Conservation (phyloP, 108 stramenopile genomes). For the Hondaea fermentalgiana region DNA sequence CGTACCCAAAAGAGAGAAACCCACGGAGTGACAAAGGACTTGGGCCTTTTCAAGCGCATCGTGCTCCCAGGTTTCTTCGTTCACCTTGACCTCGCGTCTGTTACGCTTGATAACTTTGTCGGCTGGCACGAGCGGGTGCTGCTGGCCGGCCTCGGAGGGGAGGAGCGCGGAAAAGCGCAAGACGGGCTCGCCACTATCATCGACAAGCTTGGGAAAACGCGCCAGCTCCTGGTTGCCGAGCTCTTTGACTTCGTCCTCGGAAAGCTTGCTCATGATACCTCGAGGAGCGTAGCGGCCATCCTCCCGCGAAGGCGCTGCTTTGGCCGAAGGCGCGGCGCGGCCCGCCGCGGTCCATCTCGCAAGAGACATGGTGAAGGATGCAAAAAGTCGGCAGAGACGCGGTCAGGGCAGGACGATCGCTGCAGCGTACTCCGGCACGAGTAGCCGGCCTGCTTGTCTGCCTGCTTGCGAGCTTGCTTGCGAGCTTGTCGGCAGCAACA, state of each 20-base stretch:
- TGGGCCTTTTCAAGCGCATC: not conserved
- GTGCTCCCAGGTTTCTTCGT: not conserved
- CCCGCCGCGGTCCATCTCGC: not conserved
- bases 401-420: too few relatives aligned
- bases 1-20: not conserved
- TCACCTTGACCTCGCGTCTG: not conserved
- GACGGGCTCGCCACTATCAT: not conserved
- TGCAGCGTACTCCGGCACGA: too few relatives aligned
- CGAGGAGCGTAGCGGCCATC: not conserved
- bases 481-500: too few relatives aligned
- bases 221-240: not conserved
- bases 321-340: not conserved
- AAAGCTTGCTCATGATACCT: not conserved
- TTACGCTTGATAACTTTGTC: not conserved
- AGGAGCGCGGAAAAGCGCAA: not conserved
- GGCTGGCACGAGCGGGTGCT: not conserved
- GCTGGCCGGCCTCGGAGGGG: not conserved
- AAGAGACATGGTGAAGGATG: not conserved
- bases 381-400: too few relatives aligned
- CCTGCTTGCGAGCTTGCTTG: too few relatives aligned
- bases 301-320: not conserved
- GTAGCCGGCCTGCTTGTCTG: too few relatives aligned
- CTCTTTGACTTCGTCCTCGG: not conserved
- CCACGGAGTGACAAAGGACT: not conserved
- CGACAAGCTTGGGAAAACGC: not conserved